A percentile compares a stretch with the other conserved stretches of the same genome.
phyloP scores from a whole-genome alignment of 2,329 filamentous ascomycete genomes.

The Hypoxylon sp. region DNA sequence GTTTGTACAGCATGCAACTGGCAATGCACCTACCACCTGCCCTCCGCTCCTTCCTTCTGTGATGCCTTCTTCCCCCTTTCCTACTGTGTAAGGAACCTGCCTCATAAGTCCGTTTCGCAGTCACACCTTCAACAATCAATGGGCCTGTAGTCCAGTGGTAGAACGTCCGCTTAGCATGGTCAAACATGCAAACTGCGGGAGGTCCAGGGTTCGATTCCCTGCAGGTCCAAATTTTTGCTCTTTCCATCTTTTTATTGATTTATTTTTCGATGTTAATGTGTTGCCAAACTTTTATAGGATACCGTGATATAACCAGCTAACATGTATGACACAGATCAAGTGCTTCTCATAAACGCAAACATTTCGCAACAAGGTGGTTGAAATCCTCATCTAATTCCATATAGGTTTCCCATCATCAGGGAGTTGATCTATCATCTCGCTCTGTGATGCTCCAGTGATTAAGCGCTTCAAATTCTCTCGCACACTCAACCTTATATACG shows the following conservation, averaged over 20 bases:
- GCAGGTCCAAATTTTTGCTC: not conserved
- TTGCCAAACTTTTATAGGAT: not conserved
- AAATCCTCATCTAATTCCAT: conserved; percentile 35
- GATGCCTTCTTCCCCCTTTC: not conserved
- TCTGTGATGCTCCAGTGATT: conserved; percentile 22
- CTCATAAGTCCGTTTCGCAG: not conserved
- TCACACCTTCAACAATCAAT: not conserved
- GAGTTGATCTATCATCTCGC: conserved; percentile 47
- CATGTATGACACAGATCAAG: too few species aligned
- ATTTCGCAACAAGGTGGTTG: too few species aligned
- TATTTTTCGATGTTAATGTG: not conserved
- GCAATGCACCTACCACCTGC: not conserved
- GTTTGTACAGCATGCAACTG: not conserved
- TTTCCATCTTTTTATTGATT: not conserved
- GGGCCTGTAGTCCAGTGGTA: conserved; percentile 6
- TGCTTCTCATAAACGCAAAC: too few species aligned
- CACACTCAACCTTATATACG: conserved; percentile 50
- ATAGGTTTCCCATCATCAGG: conserved; percentile 48
- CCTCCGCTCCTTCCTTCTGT: not conserved
- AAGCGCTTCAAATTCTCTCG: conserved; percentile 45
- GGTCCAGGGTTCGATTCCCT: conserved; percentile 9
- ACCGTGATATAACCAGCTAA: not conserved
- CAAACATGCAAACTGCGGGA: not conserved
- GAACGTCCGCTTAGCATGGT: conserved; percentile 1
- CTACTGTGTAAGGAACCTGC: not conserved